Base-by-base conservation (phyloP, 192 early-diverging fungal genomes). In the Linnemannia schmuckeri region DNA sequence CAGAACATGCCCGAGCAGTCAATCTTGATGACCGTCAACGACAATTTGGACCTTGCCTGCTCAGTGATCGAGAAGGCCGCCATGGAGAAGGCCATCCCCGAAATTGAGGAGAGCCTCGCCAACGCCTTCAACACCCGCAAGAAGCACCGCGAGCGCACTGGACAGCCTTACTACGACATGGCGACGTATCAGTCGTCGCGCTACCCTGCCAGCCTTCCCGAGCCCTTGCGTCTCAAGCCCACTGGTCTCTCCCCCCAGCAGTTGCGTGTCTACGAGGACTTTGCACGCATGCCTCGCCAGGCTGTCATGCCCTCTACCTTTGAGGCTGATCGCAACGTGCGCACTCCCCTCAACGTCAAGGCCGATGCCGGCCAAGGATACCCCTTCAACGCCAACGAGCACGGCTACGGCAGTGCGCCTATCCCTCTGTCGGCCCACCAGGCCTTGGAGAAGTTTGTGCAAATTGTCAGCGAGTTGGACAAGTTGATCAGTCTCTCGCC, bases 11-110 rank as follows among this genome's bases (percentile, higher is more conserved):
- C 96, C 0, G 97, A 99, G 75, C 95, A 96, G 83, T 94, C 95
- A 12, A 95, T 97, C 13, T 90, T 95, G 46, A 91, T 97, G 61
- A 93, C 97, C 40, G 97, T 98, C 17, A 91, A 94, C 8, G 98
- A 99, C 83, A 99, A 99, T 83, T 85, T 99, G 73, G 99, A 99
- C 61, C 90, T 98, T 42, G 97, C 96, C 17, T 98, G 97, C 85
- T 94, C 97, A 0, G 94, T 99, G 40, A 96, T 98, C 74, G 97
- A 99, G 87, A 97, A 97, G 83, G 96, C 97, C 37, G 97, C 99
- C 3, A 96, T 97, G 81, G 97, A 98, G 84, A 98, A 98, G 76
- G 96, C 97, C 2, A 91, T 96, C n/a, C 91, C 95, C n/a, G 97
- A 98, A 79, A 97, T 99, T 61, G 97, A 98, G 88, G 94, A 97